phyloP scores from a whole-genome alignment of 768 basidiomycete genomes.

The Austroboletus eburneus region DNA sequence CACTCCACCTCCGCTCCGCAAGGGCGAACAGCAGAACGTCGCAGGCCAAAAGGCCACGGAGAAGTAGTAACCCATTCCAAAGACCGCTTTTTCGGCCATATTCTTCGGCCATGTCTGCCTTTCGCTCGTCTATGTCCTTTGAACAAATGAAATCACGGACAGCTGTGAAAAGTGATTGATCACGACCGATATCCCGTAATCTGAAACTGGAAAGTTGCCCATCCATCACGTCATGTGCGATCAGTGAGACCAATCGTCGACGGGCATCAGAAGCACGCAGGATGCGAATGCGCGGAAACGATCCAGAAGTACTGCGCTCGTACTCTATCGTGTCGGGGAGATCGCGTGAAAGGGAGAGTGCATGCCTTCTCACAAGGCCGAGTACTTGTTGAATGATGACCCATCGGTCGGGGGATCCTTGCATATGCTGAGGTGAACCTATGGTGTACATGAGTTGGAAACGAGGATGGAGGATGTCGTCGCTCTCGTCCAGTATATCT shows the following conservation, averaged over 20 bases:
- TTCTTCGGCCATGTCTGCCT: constrained; percentile 1
- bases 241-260: neutral
- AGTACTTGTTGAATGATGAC: neutral
- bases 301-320: neutral
- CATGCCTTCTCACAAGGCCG: neutral
- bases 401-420: neutral
- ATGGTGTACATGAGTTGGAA: neutral
- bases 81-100: neutral
- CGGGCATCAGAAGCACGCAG: neutral
- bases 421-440: neutral
- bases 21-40: constrained; percentile 31
- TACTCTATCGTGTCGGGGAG: neutral
- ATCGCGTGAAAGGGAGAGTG: neutral
- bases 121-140: constrained; percentile 1
- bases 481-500: neutral
- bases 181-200: constrained; percentile 1
- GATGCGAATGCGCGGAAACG: neutral
- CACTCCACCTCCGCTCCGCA: neutral
- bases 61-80: constrained; percentile 39
- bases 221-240: neutral
- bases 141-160: constrained; percentile 10
- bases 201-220: neutral
- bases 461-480: neutral
- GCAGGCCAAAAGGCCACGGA: constrained; percentile 41
- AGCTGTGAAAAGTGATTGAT: neutral